Conservation (phyloP, 1,284 basidiomycete species). For the Pseudozyma pruni region DNA sequence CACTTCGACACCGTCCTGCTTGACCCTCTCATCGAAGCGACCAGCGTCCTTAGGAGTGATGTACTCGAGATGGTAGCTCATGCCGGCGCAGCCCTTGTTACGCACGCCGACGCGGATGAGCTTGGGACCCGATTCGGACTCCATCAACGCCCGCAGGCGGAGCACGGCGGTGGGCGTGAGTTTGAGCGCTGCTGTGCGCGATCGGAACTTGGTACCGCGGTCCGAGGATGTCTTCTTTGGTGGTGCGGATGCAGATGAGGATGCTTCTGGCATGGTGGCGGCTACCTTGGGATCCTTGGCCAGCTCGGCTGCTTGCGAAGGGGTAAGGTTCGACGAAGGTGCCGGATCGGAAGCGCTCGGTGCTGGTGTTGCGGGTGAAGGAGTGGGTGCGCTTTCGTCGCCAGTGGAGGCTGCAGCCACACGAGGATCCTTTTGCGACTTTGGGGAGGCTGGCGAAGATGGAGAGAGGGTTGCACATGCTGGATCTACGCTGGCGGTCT, state of each 20-base stretch:
- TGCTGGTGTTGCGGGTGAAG: slow-evolving; percentile 33
- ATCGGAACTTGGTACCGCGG: slow-evolving; percentile 51
- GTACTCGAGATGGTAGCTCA: slow-evolving; percentile 97
- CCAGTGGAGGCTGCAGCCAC: slow-evolving; percentile 14
- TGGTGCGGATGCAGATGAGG: slow-evolving; percentile 14
- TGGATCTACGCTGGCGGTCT: slow-evolving; percentile 33
- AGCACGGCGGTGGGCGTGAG: slow-evolving; percentile 77
- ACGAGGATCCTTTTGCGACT: slow-evolving; percentile 48
- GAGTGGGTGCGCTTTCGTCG: slow-evolving; percentile 18
- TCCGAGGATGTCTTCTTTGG: slow-evolving; percentile 36
- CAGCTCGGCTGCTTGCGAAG: slow-evolving; percentile 35
- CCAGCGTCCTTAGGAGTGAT: slow-evolving; percentile 75
- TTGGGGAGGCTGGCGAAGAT: slow-evolving; percentile 50
- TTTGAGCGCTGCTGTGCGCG: slow-evolving; percentile 52
- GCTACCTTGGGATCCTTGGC: slow-evolving; percentile 39
- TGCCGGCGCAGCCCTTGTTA: slow-evolving; percentile 98
- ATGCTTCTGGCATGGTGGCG: slow-evolving; percentile 45
- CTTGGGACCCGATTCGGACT: slow-evolving; percentile 81
- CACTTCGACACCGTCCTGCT: slow-evolving; percentile 78
- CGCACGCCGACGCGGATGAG: slow-evolving; percentile 93
- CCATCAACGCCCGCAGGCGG: slow-evolving; percentile 72
- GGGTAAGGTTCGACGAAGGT: slow-evolving; percentile 19
- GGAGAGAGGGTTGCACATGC: slow-evolving; percentile 54
- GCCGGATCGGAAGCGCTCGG: slow-evolving; percentile 35
- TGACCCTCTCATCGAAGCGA: slow-evolving; percentile 96